Base-by-base conservation (phyloP, 2,329 filamentous ascomycete genomes). In the Rhynchosporium graminicola region DNA sequence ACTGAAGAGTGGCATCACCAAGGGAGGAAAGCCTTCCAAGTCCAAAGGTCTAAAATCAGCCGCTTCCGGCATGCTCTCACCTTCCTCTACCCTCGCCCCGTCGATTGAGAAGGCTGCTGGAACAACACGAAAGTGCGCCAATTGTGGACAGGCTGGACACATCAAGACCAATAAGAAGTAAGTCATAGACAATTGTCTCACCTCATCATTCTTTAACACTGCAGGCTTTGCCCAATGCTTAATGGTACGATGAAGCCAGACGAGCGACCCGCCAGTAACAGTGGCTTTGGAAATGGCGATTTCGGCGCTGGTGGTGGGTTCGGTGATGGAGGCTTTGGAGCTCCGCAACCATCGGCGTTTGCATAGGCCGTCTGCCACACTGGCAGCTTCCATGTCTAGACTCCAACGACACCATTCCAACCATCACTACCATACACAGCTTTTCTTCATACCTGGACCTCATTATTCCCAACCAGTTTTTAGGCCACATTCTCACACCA, bases 161-260 rank as follows among this genome's bases (percentile, higher is more conserved):
- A 99, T 99, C 81, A 97, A 97, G 78, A 98, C 94, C 54, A 98
- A 98, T 81, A 96, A 97, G 80, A 98, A 97, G 92, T 95, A 85
- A 47, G 47, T 31, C 8, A 45, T 26, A 29, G 40, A 28, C 48
- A n/a, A 13, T 55, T 57, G 12, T 33, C 33, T 43, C 42, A 12
- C 10, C 4, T 20, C 59, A 56, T 43, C 61, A 58, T 58, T 59
- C 60, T 47, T 13, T 51, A 63, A 69, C 67, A 66, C 71, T 66
- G 74, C 82, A 92, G 88, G 76, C 83, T 93, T 71, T 96, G 91
- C 75, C 91, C 91, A 54, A 81, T 95, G 75, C 87, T 96, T 65
- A 96, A 96, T 74, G 91, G 92, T 58, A 91, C 89, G 38, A 89
- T 89, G 80, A 88, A 89, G 67, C 77, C 79, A 45, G 82, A 84